phyloP scores from a whole-genome alignment of 1,284 basidiomycete species.

The Cryptococcus sp. region DNA sequence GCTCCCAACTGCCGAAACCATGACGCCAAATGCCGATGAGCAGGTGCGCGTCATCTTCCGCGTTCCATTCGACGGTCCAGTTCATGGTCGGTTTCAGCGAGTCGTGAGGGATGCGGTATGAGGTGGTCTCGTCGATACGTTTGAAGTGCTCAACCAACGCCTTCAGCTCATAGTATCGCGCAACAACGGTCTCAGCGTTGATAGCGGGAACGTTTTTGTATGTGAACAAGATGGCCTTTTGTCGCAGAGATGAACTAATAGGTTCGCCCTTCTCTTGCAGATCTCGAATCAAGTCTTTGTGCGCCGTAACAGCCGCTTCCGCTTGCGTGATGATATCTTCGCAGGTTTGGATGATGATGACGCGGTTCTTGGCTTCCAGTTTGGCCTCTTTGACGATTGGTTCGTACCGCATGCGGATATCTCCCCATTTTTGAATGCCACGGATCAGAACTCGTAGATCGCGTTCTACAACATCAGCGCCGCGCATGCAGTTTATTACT shows the following conservation, averaged over 20 bases:
- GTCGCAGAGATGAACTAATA: conserved; percentile 55
- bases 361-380: conserved; percentile 89
- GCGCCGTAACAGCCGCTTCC: conserved; percentile 78
- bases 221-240: conserved; percentile 88
- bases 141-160: conserved; percentile 82
- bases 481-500: conserved; percentile 13
- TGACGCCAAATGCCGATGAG: conserved; percentile 90
- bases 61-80: conserved; percentile 96
- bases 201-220: conserved; percentile 89
- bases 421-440: conserved; percentile 96
- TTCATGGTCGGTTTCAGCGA: conserved; percentile 90
- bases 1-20: conserved; percentile 97
- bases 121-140: conserved; percentile 66
- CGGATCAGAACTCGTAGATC: conserved; percentile 95
- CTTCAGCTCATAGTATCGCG: conserved; percentile 84
- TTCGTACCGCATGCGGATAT: conserved; percentile 92
- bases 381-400: conserved; percentile 92
- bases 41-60: conserved; percentile 88
- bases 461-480: conserved; percentile 61
- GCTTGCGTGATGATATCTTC: conserved; percentile 92
- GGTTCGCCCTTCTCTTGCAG: conserved; percentile 81
- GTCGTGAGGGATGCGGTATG: conserved; percentile 86
- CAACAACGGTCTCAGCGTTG: conserved; percentile 96
- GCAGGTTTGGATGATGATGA: conserved; percentile 84
- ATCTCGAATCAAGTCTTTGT: conserved; percentile 74